Base-by-base conservation (phyloP, 345 rosid genomes). In the Ailanthus altissimus region DNA sequence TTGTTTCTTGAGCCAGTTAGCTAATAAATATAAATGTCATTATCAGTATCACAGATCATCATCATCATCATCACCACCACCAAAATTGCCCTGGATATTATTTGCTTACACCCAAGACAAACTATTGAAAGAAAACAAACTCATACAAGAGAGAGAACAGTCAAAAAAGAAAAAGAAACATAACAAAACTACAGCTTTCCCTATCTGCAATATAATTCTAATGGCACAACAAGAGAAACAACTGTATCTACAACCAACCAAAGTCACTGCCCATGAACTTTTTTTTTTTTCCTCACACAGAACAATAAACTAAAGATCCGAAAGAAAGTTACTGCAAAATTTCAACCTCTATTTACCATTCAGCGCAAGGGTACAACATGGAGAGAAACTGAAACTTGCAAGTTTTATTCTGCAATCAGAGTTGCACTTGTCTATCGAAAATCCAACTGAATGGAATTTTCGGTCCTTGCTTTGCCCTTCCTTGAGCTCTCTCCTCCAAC, bases 401-500 rank as follows among this genome's bases (percentile, higher is more conserved):
- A 1, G 1, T 32, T 63, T 40, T 42, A 32, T 40, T 62, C 65
- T 68, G 67, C 76, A 10, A 65, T 78, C 77, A 95, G 71, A 92
- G 91, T 86, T 84, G 83, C 80, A 96, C 91, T 78, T 91, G 81
- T 70, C 94, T 85, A 58, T 88, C 89, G 20, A 79, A 88, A 67
- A 96, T 85, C 99, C 98, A 96, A 53, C 97, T 96, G 85, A 96
- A 93, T 0, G 97, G 97, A 51, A 87, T 9, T 49, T 38, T 65
- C 0, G 87, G 85, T 53, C 85, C 85, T 84, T 91, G 77, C 83
- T 93, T 87, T 8, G 90, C 97, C 79, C 89, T 80, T 36, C 82
- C 91, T 70, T 86, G 91, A 81, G 97, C 93, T 81, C 98, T 89
- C 86, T 96, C 99, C 74, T 91, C 97, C 83, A 96, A 80, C 82